Evolutionary conservation across 805 yeast species (phyloP), one percentile per base, ranked within the genome.

Genomic region (Candida railenensis): DNA sequence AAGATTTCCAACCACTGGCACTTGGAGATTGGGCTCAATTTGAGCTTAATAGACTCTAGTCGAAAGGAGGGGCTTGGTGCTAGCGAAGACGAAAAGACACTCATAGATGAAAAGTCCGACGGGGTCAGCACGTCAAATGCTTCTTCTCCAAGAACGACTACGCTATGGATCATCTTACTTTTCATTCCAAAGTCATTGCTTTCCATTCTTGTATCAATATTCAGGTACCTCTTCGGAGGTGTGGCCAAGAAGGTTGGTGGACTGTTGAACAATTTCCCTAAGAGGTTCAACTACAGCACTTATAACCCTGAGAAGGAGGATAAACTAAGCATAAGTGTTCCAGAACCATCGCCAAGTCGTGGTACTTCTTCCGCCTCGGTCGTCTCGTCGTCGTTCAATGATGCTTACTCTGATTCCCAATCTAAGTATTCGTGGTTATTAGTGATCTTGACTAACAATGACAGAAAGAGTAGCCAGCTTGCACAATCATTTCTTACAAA

Each of bases 131-230:
- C n/a, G n/a, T n/a, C n/a, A n/a, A n/a, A n/a, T n/a, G n/a, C n/a
- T n/a, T n/a, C n/a, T n/a, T n/a, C n/a, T 22, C 34, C 11, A 3
- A n/a, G 16, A 4, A 28, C 40, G 11, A 48, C 44, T 15, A 65
- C 12, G 2, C 45, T 82, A 4, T 57, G 84, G 54, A 67, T 83
- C 43, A 57, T 83, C 1, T 53, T 85, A 2, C 61, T 83, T 58
- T 50, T 84, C 4, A 61, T 85, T 9, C 91, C 90, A 11, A 75
- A 71, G 46, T 53, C 81, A 1, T 41, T 80, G 7, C 65, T 79
- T 41, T 65, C 69, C 8, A 44, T 79, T 7, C 55, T 79, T 1
- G 56, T 70, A 9, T 71, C 80, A 1, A 54, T 65, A 3, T 49
- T 65, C 39, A 57, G 55, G 37, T 58, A 53, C 40, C 37, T 68